A percentile compares a stretch with the other conserved stretches of the same genome.
Conservation (phyloP, 176 grass and related monocot species). For the Dactylis glomerata region DNA sequence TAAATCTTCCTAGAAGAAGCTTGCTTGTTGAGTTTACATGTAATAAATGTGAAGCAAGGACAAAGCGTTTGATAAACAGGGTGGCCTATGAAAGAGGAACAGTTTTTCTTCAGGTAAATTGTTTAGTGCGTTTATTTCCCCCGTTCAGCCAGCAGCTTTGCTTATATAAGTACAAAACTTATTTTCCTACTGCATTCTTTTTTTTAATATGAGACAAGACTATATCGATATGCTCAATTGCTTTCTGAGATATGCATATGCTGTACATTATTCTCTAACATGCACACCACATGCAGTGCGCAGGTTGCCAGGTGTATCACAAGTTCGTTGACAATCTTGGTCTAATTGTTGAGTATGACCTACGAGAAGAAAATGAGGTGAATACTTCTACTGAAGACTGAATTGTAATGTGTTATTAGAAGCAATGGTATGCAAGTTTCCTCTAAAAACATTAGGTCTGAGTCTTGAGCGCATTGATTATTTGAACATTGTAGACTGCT, state of each 20-base stretch:
- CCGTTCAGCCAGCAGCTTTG: slow-evolving; percentile 13
- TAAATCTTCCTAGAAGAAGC: slow-evolving; percentile 88
- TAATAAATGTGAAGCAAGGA: slow-evolving; percentile 78
- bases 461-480: slow-evolving; percentile 1
- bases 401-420: slow-evolving; percentile 12
- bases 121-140: background rate
- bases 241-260: background rate
- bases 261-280: slow-evolving; percentile 20
- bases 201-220: background rate
- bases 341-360: slow-evolving; percentile 85
- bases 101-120: slow-evolving; percentile 83
- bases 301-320: slow-evolving; percentile 87
- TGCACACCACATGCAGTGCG: slow-evolving; percentile 48
- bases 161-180: slow-evolving; percentile 15
- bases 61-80: slow-evolving; percentile 72
- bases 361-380: slow-evolving; percentile 47
- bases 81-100: slow-evolving; percentile 89
- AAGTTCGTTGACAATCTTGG: slow-evolving; percentile 98
- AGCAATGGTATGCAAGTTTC: slow-evolving; percentile 21
- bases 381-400: slow-evolving; percentile 34
- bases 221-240: background rate
- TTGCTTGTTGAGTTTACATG: slow-evolving; percentile 95
- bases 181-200: background rate
- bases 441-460: slow-evolving; percentile 13
- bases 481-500: slow-evolving; percentile 7